Evolutionary conservation across 129 eudicot genomes (phyloP), one percentile per base, ranked within the genome.

Genomic region (Heracleum sosnowskyi): DNA sequence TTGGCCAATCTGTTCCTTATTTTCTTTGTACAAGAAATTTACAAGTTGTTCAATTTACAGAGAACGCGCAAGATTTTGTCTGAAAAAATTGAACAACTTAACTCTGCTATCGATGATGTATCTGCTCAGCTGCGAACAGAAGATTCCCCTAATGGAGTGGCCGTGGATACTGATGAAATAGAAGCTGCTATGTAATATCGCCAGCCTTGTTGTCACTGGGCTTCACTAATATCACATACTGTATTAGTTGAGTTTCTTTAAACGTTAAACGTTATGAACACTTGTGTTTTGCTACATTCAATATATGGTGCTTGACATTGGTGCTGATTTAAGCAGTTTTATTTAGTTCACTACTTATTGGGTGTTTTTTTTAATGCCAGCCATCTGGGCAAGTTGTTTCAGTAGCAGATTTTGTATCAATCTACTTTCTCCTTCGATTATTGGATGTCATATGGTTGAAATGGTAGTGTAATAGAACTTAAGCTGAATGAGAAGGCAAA

Each of bases 41-140:
- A 73, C 77, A 3, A 51, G 55, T 7, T 82, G 26, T 76, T 69
- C 45, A 76, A 12, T 81, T 46, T 86, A 79, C 96, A 96, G 99
- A 90, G 79, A 85, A 88, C 90, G 15, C 96, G 97, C 44, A 82
- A 90, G 86, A 89, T 84, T 62, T 83, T 92, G 81, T 82, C 85
- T 0, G 89, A 92, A 83, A 96, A 92, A 88, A 96, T 96, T 75
- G 97, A 82, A 57, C 91, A 92, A 85, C 82, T 96, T 76, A 96
- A 90, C 87, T 82, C 88, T n/a, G 92, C 99, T 7, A 89, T 96
- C 18, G 99, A 96, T 79, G 92, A 87, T 31, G 87, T 87, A 41
- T 89, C 99, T 29, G 72, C 84, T 79, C 93, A 79, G 75, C 74
- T 82, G 68, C 82, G 84, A 18, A 7, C 87, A 22, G 86, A 85